These are phyloP conservation scores for Prinsepia uniflora DNA, from an alignment of 306 rosid species.

Conservation along the genomic window DNA sequence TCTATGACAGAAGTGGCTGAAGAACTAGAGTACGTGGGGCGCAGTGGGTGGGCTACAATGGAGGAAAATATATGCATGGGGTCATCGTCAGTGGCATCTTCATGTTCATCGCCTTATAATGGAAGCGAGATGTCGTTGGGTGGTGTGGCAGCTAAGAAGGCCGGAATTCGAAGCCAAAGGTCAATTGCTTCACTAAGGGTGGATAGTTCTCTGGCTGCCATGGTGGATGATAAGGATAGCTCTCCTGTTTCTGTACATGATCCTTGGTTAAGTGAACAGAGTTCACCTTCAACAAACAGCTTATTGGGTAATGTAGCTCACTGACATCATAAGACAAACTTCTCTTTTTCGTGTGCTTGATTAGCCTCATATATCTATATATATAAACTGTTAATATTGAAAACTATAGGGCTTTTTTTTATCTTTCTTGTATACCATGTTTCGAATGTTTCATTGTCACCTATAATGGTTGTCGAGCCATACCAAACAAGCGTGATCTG, in stretches of 20 bases:
- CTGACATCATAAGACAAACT: constrained; percentile 33
- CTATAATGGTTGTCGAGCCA: too few species aligned
- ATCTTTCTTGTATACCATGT: too few species aligned
- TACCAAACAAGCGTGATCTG: too few species aligned
- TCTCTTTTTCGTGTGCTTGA: not conserved
- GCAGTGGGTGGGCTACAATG: constrained; percentile 75
- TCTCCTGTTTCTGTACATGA: constrained; percentile 90
- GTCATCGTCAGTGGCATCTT: constrained; percentile 61
- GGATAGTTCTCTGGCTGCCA: constrained; percentile 31
- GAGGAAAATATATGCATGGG: constrained; percentile 58
- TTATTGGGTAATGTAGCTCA: constrained; percentile 65
- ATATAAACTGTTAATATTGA: constrained; percentile 8
- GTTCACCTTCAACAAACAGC: constrained; percentile 92
- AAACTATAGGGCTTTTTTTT: not conserved
- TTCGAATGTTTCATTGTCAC: too few species aligned
- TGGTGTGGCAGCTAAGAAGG: constrained; percentile 31
- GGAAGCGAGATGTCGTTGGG: constrained; percentile 54
- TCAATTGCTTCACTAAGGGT: constrained; percentile 40
- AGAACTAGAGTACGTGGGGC: constrained; percentile 69
- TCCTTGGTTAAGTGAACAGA: constrained; percentile 86
- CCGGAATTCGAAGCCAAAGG: constrained; percentile 48
- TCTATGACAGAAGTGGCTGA: constrained; percentile 93
- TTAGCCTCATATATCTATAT: not conserved
- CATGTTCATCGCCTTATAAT: constrained; percentile 48
- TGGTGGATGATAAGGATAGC: constrained; percentile 54